Conservation (phyloP, 1,284 basidiomycete genomes). For the Mycosarcoma maydis region DNA sequence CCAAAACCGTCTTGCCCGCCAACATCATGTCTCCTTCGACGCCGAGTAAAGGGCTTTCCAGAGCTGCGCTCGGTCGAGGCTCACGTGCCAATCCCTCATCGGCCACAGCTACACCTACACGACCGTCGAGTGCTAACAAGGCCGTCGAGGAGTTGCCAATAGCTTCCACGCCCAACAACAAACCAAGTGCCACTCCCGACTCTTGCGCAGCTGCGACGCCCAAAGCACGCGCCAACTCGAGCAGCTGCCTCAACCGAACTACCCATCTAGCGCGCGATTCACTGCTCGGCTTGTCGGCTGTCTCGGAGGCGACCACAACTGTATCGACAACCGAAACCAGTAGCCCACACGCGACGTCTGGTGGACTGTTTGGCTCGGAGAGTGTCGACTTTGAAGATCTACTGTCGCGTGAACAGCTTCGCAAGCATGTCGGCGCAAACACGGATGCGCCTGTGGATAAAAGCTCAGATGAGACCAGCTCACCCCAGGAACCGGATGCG, state of each 20-base stretch:
- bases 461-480: no score
- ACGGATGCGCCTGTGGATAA: no score
- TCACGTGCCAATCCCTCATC: no score
- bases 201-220: slow-evolving; percentile 12
- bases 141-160: slow-evolving; percentile 29
- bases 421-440: no score
- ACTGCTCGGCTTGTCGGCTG: slow-evolving; percentile 35
- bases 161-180: slow-evolving; percentile 28
- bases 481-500: no score
- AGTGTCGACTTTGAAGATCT: slow-evolving; percentile 47
- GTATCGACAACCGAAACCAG: slow-evolving; percentile 18
- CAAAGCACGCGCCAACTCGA: slow-evolving; percentile 12
- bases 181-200: neutral
- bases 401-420: slow-evolving; percentile 23
- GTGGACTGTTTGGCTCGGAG: slow-evolving; percentile 40
- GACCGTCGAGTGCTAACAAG: slow-evolving; percentile 10
- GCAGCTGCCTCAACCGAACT: slow-evolving; percentile 8
- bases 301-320: slow-evolving; percentile 37
- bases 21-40: slow-evolving; percentile 53
- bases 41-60: slow-evolving; percentile 42
- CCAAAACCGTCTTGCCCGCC: slow-evolving; percentile 20
- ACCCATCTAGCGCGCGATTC: slow-evolving; percentile 28
- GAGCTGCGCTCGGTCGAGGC: slow-evolving; percentile 9
- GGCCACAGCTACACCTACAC: slow-evolving; percentile 26
- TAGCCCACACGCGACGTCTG: slow-evolving; percentile 18